Percentiles rank a stretch among this genome's conserved stretches.
Conservation (phyloP, 768 basidiomycete genomes). For the Amanita polypyramis region DNA sequence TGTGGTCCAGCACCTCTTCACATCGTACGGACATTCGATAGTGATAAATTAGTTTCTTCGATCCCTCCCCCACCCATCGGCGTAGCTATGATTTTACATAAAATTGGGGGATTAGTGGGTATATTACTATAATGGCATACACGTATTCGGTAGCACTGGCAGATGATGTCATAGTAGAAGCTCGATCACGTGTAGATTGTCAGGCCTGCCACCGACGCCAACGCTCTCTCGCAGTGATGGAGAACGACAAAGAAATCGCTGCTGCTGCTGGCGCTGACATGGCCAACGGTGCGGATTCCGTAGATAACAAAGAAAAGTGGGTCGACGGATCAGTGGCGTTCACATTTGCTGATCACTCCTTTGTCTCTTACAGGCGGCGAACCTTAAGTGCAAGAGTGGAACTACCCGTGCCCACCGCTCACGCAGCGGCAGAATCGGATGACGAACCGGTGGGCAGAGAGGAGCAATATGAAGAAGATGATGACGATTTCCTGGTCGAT, state of each 20-base stretch:
- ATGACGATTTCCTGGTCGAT: conserved; percentile 62
- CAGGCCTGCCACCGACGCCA: neutral
- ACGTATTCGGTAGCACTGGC: neutral
- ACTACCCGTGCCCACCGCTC: conserved; percentile 19
- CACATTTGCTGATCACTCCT: neutral
- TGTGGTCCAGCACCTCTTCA: neutral
- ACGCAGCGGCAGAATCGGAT: conserved; percentile 32
- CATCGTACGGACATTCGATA: conserved; percentile 1
- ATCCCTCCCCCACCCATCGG: neutral
- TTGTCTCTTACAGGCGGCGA: neutral
- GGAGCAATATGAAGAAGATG: conserved; percentile 35
- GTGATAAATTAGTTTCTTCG: conserved; percentile 1
- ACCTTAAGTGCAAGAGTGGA: conserved; percentile 12
- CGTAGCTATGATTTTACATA: neutral
- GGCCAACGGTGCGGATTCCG: neutral
- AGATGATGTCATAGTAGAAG: neutral
- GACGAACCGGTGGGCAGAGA: conserved; percentile 39
- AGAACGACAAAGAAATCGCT: neutral
- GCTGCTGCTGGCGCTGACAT: neutral
- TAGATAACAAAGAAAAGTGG: neutral
- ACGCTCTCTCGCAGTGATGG: neutral
- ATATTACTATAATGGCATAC: neutral
- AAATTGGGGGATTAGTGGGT: conserved; percentile 3
- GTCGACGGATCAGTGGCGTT: neutral
- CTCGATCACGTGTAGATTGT: conserved; percentile 4